These are phyloP conservation scores for Adansonia digitata DNA, from an alignment of 345 rosid species.

Conservation along the genomic window DNA sequence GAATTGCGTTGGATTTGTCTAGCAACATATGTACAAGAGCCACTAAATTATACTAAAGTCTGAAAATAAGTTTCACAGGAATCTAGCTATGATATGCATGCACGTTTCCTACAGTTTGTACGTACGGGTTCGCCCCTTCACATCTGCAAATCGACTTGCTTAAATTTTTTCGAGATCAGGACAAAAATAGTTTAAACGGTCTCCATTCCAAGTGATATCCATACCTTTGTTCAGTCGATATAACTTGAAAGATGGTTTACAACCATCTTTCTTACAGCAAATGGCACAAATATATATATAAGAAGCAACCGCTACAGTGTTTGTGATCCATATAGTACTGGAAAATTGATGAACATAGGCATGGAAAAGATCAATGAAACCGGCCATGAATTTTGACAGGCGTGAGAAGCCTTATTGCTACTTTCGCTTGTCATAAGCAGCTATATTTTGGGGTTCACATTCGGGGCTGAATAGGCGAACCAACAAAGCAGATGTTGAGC, in stretches of 20 bases:
- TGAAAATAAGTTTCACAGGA: no score
- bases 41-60: no score
- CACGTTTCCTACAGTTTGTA: no score
- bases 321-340: neutral
- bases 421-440: constrained; percentile 56
- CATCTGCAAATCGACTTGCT: neutral
- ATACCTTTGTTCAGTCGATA: no score
- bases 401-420: neutral
- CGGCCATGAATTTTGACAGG: neutral
- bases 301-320: neutral
- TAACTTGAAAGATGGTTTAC: neutral
- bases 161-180: neutral
- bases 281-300: neutral
- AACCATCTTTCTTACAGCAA: neutral
- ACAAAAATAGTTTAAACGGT: neutral
- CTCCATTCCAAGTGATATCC: neutral
- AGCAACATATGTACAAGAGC: neutral
- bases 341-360: neutral
- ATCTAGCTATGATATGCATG: no score
- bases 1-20: neutral
- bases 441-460: constrained; percentile 92
- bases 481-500: constrained; percentile 62
- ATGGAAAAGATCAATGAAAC: neutral
- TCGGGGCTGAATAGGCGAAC: constrained; percentile 88
- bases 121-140: neutral